Conservation (phyloP, 2,329 filamentous ascomycete species). For the Penicillium sp. region DNA sequence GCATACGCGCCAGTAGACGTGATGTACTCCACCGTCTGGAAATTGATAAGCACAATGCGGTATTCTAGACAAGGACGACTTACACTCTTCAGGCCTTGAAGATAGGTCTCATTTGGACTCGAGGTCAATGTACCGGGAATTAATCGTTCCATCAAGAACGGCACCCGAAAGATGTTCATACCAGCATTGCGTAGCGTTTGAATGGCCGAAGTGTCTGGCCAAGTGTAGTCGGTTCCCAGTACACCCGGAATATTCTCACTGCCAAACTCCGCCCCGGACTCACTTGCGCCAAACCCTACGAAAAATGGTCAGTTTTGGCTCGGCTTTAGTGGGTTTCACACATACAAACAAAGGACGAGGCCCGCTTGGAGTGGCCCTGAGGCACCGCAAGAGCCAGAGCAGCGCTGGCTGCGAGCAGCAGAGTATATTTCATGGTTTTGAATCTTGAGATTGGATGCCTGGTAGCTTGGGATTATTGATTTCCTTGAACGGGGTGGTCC, state of each 20-base stretch:
- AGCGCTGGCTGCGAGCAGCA: conserved; percentile 8
- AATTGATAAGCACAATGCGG: background rate
- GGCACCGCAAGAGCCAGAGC: conserved; percentile 10
- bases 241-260: conserved; percentile 4
- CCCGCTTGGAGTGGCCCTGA: conserved; percentile 9
- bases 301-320: background rate
- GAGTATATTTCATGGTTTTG: conserved; percentile 8
- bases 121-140: conserved; percentile 20
- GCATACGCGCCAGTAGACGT: conserved; percentile 54
- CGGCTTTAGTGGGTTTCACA: background rate
- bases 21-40: conserved; percentile 37
- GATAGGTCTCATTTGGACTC: conserved; percentile 19
- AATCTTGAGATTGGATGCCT: background rate
- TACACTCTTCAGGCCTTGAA: conserved; percentile 22
- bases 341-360: conserved; percentile 13
- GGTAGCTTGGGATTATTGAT: background rate
- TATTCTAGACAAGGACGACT: background rate
- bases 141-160: conserved; percentile 29
- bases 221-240: conserved; percentile 21
- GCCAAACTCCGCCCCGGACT: conserved; percentile 12
- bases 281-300: conserved; percentile 10
- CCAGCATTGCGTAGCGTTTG: conserved; percentile 20
- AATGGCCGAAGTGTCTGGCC: conserved; percentile 24
- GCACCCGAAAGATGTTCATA: conserved; percentile 29
- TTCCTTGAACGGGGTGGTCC: background rate